Conservation (phyloP, 2,329 filamentous ascomycete genomes). For the Bipolaris cookei region DNA sequence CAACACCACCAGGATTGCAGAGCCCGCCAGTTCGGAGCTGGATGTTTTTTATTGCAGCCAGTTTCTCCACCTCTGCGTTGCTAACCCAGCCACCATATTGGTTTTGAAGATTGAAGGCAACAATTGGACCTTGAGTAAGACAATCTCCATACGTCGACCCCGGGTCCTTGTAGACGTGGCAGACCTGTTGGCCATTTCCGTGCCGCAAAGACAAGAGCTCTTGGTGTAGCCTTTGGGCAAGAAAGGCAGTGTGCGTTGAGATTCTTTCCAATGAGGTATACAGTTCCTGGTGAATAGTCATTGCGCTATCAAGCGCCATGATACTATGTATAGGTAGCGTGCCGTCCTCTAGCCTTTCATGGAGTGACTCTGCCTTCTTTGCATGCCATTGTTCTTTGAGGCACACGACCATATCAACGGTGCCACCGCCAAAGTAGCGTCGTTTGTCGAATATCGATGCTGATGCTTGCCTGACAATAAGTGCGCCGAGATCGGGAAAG, state of each 20-base stretch:
- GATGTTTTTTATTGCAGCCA: slow-evolving; percentile 77
- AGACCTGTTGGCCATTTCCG: slow-evolving; percentile 69
- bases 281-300: slow-evolving; percentile 70
- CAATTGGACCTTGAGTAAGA: slow-evolving; percentile 69
- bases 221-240: slow-evolving; percentile 66
- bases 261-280: slow-evolving; percentile 75
- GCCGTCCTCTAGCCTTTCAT: slow-evolving; percentile 87
- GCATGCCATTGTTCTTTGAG: slow-evolving; percentile 83
- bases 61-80: slow-evolving; percentile 84
- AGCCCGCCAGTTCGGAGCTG: slow-evolving; percentile 87
- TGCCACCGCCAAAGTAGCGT: slow-evolving; percentile 91
- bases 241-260: slow-evolving; percentile 71
- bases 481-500: slow-evolving; percentile 85
- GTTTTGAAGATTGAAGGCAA: slow-evolving; percentile 83
- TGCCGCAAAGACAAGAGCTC: slow-evolving; percentile 69
- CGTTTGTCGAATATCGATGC: slow-evolving; percentile 68
- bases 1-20: slow-evolving; percentile 90
- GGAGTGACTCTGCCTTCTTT: slow-evolving; percentile 71
- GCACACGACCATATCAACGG: slow-evolving; percentile 85
- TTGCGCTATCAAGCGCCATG: slow-evolving; percentile 76
- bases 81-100: slow-evolving; percentile 75
- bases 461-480: slow-evolving; percentile 79
- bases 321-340: slow-evolving; percentile 92
- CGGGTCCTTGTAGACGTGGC: slow-evolving; percentile 65
- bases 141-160: slow-evolving; percentile 53